Base-by-base conservation (phyloP, 108 stramenopile genomes). In the Stephanodiscus triporus region DNA sequence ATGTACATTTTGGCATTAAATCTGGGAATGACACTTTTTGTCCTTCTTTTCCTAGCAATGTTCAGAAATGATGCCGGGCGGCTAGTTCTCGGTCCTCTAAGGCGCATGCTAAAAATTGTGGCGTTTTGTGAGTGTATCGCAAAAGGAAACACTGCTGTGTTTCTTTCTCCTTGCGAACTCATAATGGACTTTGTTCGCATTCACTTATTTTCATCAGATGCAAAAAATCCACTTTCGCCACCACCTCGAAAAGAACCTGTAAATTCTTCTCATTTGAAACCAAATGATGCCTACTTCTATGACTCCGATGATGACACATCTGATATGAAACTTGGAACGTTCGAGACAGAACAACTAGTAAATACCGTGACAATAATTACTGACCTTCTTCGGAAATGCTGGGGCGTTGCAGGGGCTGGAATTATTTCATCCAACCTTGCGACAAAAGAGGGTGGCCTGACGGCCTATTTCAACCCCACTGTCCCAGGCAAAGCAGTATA, bases 391-490 rank as follows among this genome's bases (percentile, higher is more conserved):
- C 83, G 95, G 66, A 94, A 97, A 56, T 97, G 98, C 54, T 99
- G 97, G 91, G 98, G 98, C 14, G 96, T 97, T 38, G 98, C 97
- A 4, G 98, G 98, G 29, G 97, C 96, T 29, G 95, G 85, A 30
- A 97, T 99, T 55, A 98, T 99, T 73, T 93, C 96, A n/a, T 86
- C 96, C 11, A 97, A 97, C 76, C 89, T 99, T 73, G 91, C 90
- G 30, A 40, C 78, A 17, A 66, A 89, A 49, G 95, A 86, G 57
- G 91, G 87, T 26, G 86, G 86, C 63, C 53, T 89, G 22, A 85
- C 91, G 11, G 85, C 86, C 29, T 86, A 86, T 29, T 96, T 97
- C 77, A 95, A 99, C 64, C 96, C 97, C 7, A 92, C 92, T 37
- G 90, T 93, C 19, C 88, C 90, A 4, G 98, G 98, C 51, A 89